A percentile compares a stretch with the other conserved stretches of the same genome.
phyloP scores from a whole-genome alignment of 2,329 filamentous ascomycete genomes.

The Fusarium cicatricum region DNA sequence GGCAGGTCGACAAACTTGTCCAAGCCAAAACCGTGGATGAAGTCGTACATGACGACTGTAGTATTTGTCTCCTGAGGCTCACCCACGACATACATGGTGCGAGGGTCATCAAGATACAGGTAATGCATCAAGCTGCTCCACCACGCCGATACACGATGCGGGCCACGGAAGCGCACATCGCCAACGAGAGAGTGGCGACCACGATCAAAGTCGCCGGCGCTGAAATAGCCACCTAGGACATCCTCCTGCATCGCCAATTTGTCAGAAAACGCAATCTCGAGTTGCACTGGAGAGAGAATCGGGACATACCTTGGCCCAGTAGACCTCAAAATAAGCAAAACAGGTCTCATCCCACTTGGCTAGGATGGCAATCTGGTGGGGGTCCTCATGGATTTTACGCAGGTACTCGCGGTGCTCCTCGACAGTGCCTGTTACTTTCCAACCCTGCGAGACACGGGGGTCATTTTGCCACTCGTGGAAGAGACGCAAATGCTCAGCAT shows the following conservation, averaged over 20 bases:
- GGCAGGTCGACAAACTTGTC: slow-evolving; percentile 77
- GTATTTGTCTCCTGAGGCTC: slow-evolving; percentile 78
- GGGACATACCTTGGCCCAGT: slow-evolving; percentile 70
- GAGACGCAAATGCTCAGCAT: slow-evolving; percentile 70
- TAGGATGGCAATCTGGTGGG: slow-evolving; percentile 74
- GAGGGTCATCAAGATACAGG: slow-evolving; percentile 67
- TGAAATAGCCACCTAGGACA: slow-evolving; percentile 64
- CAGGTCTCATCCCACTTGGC: slow-evolving; percentile 74
- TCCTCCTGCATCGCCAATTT: slow-evolving; percentile 54
- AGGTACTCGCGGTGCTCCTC: slow-evolving; percentile 80
- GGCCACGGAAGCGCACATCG: slow-evolving; percentile 66
- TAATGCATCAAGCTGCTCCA: slow-evolving; percentile 71
- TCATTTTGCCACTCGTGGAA: slow-evolving; percentile 88
- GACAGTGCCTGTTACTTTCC: slow-evolving; percentile 80
- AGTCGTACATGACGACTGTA: slow-evolving; percentile 77
- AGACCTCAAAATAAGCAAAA: slow-evolving; percentile 84
- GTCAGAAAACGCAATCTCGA: slow-evolving; percentile 3
- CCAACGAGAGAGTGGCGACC: slow-evolving; percentile 67
- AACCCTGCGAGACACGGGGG: slow-evolving; percentile 79
- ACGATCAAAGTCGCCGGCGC: slow-evolving; percentile 63
- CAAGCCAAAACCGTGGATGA: slow-evolving; percentile 75
- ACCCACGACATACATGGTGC: slow-evolving; percentile 65
- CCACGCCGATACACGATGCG: slow-evolving; percentile 68
- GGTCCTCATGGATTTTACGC: slow-evolving; percentile 71
- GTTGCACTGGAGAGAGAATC: background rate